These are phyloP conservation scores for Canavalia ensiformis DNA, from an alignment of 306 rosid genomes.

Conservation along the genomic window DNA sequence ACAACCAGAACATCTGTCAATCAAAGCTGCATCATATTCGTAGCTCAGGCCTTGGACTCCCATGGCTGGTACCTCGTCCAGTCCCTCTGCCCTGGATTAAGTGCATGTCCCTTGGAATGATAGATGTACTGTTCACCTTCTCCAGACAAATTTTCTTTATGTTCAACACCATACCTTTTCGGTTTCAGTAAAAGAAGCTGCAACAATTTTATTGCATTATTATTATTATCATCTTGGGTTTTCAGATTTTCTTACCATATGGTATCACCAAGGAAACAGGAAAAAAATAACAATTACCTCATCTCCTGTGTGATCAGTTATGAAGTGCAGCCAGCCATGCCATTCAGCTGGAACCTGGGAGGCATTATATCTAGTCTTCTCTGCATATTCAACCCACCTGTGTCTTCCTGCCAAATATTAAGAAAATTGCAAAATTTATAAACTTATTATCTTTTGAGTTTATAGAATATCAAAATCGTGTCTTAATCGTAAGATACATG, in stretches of 20 bases:
- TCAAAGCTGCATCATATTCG: constrained; percentile 30
- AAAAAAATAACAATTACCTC: constrained; percentile 63
- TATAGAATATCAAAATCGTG: background rate
- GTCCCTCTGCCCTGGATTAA: constrained; percentile 90
- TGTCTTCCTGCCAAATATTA: constrained; percentile 81
- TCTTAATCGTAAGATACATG: background rate
- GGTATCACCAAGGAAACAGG: constrained; percentile 27
- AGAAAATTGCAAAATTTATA: constrained; percentile 35
- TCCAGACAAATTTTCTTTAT: constrained; percentile 88
- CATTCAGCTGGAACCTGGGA: constrained; percentile 99
- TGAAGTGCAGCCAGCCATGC: constrained; percentile 98
- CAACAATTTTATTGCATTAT: constrained; percentile 38
- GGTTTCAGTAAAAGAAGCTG: constrained; percentile 96
- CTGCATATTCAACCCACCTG: constrained; percentile 99
- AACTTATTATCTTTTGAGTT: constrained; percentile 19
- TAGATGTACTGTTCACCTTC: constrained; percentile 88
- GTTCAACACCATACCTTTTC: constrained; percentile 83
- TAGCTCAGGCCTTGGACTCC: constrained; percentile 71
- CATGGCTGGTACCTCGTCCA: constrained; percentile 98
- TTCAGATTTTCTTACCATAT: constrained; percentile 14
- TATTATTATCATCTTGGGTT: constrained; percentile 8
- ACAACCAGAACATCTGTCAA: constrained; percentile 31
- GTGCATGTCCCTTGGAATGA: constrained; percentile 98
- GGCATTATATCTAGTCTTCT: constrained; percentile 90
- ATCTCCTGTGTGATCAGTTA: constrained; percentile 96